Percentiles rank a stretch among this genome's conserved stretches.
Conservation (phyloP, 306 rosid genomes). For the Vigna angularis region DNA sequence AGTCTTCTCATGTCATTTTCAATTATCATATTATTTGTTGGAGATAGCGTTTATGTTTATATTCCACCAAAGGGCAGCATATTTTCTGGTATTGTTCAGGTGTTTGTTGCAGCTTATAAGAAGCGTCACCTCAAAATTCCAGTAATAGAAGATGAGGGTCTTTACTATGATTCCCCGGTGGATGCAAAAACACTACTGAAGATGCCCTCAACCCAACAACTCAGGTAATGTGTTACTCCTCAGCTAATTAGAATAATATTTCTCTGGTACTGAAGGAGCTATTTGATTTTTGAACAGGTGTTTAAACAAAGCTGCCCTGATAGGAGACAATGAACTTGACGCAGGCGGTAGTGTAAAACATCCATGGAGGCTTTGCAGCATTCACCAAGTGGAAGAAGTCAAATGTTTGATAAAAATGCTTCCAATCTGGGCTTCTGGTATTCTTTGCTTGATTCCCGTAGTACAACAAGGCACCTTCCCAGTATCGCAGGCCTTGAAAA, state of each 20-base stretch:
- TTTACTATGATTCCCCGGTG: slow-evolving; percentile 51
- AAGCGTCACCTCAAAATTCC: slow-evolving; percentile 47
- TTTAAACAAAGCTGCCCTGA: slow-evolving; percentile 58
- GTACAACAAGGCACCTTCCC: slow-evolving; percentile 47
- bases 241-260: neutral
- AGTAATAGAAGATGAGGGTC: neutral
- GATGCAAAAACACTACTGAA: slow-evolving; percentile 41
- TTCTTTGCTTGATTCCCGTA: slow-evolving; percentile 36
- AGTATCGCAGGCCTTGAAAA: slow-evolving; percentile 49
- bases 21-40: slow-evolving; percentile 47
- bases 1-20: slow-evolving; percentile 32
- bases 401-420: slow-evolving; percentile 41
- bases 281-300: slow-evolving; percentile 40
- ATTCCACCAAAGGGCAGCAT: slow-evolving; percentile 49
- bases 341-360: slow-evolving; percentile 37
- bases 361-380: slow-evolving; percentile 54
- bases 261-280: neutral
- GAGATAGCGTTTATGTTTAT: slow-evolving; percentile 36
- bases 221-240: slow-evolving; percentile 18
- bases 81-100: slow-evolving; percentile 50
- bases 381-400: slow-evolving; percentile 61
- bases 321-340: slow-evolving; percentile 46
- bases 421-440: slow-evolving; percentile 53
- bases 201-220: slow-evolving; percentile 52
- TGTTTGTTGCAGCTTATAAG: slow-evolving; percentile 55